phyloP scores from a whole-genome alignment of 2,329 filamentous ascomycete genomes.

The Fusarium brachygibbosum region DNA sequence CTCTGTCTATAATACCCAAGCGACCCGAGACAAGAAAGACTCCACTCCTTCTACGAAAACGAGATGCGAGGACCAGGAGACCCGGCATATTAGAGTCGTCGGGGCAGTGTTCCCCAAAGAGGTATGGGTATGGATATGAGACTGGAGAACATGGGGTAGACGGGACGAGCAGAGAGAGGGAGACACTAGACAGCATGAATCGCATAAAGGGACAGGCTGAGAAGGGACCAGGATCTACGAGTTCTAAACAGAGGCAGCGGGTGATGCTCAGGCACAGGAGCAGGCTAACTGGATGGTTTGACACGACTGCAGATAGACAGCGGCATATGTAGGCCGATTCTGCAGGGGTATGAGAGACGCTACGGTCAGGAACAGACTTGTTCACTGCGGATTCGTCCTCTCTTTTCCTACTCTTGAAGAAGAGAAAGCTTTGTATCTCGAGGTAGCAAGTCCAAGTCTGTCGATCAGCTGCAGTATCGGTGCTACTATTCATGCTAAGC shows the following conservation, averaged over 20 bases:
- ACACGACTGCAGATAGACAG: conserved; percentile 5
- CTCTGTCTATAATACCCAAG: conserved; percentile 20
- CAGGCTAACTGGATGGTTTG: conserved; percentile 16
- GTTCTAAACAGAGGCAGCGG: conserved; percentile 5
- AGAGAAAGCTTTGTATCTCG: neutral
- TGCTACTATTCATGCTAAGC: neutral
- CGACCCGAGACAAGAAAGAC: conserved; percentile 14
- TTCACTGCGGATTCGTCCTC: conserved; percentile 12
- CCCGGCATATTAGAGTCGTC: conserved; percentile 17
- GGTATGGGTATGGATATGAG: conserved; percentile 10
- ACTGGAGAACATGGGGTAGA: conserved; percentile 25
- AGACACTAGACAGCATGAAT: conserved; percentile 2
- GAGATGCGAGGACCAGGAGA: conserved; percentile 30
- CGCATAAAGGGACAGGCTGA: conserved; percentile 17
- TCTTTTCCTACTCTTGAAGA: neutral
- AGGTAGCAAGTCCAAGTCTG: too few species aligned
- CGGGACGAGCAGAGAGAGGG: neutral
- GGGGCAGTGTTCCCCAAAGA: conserved; percentile 28
- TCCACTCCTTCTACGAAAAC: conserved; percentile 27
- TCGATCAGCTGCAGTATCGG: neutral
- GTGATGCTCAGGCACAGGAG: conserved; percentile 35
- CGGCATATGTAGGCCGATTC: conserved; percentile 4
- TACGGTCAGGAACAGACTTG: conserved; percentile 10
- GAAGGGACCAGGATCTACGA: conserved; percentile 3
- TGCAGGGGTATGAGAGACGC: conserved; percentile 9